Evolutionary conservation across 257 asterid species (phyloP).

Genomic region (Schizonepeta tenuifolia): DNA sequence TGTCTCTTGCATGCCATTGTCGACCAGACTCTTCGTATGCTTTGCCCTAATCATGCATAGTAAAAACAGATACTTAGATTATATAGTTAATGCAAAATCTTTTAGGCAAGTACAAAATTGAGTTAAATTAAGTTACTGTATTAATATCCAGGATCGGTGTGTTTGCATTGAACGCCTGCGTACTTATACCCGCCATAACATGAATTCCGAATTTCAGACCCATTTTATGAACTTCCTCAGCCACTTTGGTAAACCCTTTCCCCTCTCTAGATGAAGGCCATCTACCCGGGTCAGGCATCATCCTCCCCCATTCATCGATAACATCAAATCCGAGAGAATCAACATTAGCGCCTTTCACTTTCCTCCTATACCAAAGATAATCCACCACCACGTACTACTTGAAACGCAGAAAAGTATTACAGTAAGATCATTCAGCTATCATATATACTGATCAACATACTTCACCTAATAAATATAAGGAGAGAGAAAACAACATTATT

Average conservation of each 20-base stretch:
- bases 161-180: slow-evolving; percentile 82
- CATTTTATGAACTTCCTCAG: slow-evolving; percentile 71
- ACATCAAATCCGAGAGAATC: slow-evolving; percentile 90
- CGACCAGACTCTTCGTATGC: slow-evolving; percentile 76
- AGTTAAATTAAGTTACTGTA: slow-evolving; percentile 43
- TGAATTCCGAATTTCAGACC: slow-evolving; percentile 97
- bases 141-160: slow-evolving; percentile 71
- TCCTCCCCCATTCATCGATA: slow-evolving; percentile 95
- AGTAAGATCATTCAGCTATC: neutral
- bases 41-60: slow-evolving; percentile 56
- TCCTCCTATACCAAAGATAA: slow-evolving; percentile 93
- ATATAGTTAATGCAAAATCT: slow-evolving; percentile 12
- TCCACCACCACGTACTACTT: slow-evolving; percentile 95
- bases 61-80: slow-evolving; percentile 1
- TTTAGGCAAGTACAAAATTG: neutral
- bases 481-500: neutral
- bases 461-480: neutral
- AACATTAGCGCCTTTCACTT: slow-evolving; percentile 73
- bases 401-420: slow-evolving; percentile 7
- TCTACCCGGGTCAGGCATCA: slow-evolving; percentile 86
- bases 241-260: slow-evolving; percentile 70
- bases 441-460: slow-evolving; percentile 4
- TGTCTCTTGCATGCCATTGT: slow-evolving; percentile 73
- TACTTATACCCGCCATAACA: slow-evolving; percentile 91
- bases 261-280: slow-evolving; percentile 95